A percentile compares a stretch with the other conserved stretches of the same genome.
phyloP scores from a whole-genome alignment of 2,329 filamentous ascomycete genomes.

The Metarhizium rileyi region DNA sequence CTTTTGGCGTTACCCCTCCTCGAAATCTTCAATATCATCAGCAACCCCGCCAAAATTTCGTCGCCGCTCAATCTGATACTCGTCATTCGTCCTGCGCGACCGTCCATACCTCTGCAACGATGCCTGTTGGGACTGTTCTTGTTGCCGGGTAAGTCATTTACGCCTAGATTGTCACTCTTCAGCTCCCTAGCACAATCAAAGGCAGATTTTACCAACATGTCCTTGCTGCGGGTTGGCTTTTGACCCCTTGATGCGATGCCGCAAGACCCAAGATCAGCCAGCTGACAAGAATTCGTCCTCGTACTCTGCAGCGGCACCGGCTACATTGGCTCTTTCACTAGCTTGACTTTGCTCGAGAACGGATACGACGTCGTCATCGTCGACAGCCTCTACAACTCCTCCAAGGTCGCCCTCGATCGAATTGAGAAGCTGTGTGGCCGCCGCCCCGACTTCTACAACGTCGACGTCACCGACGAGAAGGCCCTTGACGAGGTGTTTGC shows the following conservation, averaged over 20 bases:
- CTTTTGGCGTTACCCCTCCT: constrained; percentile 1
- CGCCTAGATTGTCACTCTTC: constrained; percentile 10
- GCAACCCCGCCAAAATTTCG: constrained; percentile 9
- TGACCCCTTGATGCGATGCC: not conserved
- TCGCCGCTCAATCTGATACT: constrained; percentile 8
- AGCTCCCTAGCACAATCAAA: not conserved
- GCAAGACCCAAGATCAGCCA: not conserved
- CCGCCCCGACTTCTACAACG: constrained; percentile 73
- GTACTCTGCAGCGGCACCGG: constrained; percentile 69
- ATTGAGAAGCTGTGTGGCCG: constrained; percentile 91
- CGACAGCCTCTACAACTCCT: constrained; percentile 97
- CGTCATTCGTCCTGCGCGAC: not conserved
- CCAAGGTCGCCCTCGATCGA: constrained; percentile 80
- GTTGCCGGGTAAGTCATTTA: constrained; percentile 64
- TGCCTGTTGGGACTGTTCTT: constrained; percentile 80
- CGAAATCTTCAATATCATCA: not conserved
- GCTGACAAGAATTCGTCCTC: not conserved
- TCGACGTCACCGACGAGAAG: constrained; percentile 79
- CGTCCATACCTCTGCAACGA: constrained; percentile 26
- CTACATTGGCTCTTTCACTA: constrained; percentile 98
- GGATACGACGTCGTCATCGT: constrained; percentile 95
- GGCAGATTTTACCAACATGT: not conserved
- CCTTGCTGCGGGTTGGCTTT: not conserved
- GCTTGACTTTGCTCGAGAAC: constrained; percentile 82
- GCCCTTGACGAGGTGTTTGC: constrained; percentile 79